Base-by-base conservation (phyloP, 78 protist genomes). In the Dictyostelium capitatum region DNA sequence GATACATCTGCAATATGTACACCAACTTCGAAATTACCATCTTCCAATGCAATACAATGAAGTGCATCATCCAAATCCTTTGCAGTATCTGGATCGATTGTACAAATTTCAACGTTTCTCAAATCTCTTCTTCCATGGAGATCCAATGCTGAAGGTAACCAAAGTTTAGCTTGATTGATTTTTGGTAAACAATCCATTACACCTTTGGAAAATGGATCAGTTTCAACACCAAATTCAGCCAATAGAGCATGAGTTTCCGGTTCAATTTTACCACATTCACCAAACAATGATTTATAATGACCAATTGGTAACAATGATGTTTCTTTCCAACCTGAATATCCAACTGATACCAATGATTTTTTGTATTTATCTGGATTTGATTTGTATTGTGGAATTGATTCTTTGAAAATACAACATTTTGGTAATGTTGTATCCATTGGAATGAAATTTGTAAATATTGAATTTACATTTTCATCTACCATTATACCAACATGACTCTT, bases 1-100 rank as follows among this genome's bases (percentile, higher is more conserved):
- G 95, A 77, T 10, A 98, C 99, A 74, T 98, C 99, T 0, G 99
- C 99, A 83, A 98, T 98, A 78, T 98, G 99, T 25, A 98, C 98
- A 57, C 98, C 99, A 14, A 97, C 96, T 51, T 83, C 92, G 37
- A 74, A 89, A 53, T 73, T 96, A 7, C 97, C 95, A 41, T 94
- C 96, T 28, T 32, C 83, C 28, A 95, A 62, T 7, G 19, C 46
- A 3, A 47, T 79, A 72, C 90, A 64, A 50, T 80, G 82, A 23
- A 98, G 59, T 2, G 99, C 99, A 65, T 98, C 99, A 53, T 98
- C 99, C 9, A 98, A 79, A 80, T 98, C 99, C 6, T 96, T 57
- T 23, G 98, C 98, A 6, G 99, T 97, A 15, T 95, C 77, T 3
- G 99, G 99, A 77, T 98, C 99, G 51, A 98, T 98, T 4, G 98